Evolutionary conservation across 2,329 filamentous ascomycete genomes (phyloP), one percentile per base, ranked within the genome.

Genomic region (Pseudogymnoascus sp.): DNA sequence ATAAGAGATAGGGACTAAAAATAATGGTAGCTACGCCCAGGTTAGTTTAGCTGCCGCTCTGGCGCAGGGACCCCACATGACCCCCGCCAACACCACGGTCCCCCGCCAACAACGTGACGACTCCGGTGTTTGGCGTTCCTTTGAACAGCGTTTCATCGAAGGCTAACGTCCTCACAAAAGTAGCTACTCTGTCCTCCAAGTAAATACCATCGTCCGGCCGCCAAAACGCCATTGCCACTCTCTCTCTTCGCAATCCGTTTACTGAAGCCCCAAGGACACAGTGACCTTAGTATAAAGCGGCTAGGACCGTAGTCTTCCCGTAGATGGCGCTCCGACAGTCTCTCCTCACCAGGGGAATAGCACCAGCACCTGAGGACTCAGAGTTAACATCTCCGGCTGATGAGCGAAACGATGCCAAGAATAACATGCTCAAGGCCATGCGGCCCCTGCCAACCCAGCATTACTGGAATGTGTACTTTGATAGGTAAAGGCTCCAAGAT

Each of bases 391-490:
- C 89, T 8, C 88, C 89, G 25, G 88, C 89, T 62, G 85, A 87
- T 71, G 82, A 86, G 75, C 87, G 89, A 70, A 88, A 90, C 75
- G 86, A 88, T 75, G 89, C 89, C 63, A 92, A 92, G 85, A 86
- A 89, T 78, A 92, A 92, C 79, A 89, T 93, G 75, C 81, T 91
- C 69, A 87, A 90, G 75, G 82, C 86, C 28, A 87, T 85, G 80
- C 81, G 91, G 61, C 82, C 88, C 60, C 80, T 92, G 67, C 86
- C 89, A 14, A 89, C 90, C 28, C 89, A 93, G 77, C 87, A 93
- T 74, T 91, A 90, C 77, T 91, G 90, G 84, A 81, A 88, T 68
- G 86, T 90, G 68, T 89, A 82, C 73, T 87, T 88, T 72, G 85
- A 88, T 74, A 78, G 83, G 77, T 83, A 72, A 71, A 76, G 58